Evolutionary conservation across 768 basidiomycete genomes (phyloP).

Genomic region (Boletus reticuloceps): DNA sequence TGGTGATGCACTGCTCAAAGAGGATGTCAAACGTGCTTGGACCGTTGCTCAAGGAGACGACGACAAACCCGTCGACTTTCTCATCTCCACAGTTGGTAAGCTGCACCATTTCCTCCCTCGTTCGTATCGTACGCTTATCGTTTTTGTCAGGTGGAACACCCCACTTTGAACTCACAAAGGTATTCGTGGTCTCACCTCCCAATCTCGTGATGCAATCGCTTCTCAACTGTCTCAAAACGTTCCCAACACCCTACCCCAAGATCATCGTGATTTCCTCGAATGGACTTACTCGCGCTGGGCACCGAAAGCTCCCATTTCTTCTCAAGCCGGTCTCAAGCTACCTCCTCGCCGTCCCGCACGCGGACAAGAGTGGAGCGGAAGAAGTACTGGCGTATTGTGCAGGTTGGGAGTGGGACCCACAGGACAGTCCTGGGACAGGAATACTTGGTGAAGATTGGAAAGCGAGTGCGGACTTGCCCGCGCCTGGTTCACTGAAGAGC

Average conservation of each 20-base stretch:
- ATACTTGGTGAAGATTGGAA: slow-evolving; percentile 49
- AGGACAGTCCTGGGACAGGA: slow-evolving; percentile 39
- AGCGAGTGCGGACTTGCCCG: slow-evolving; percentile 34
- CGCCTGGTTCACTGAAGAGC: slow-evolving; percentile 41
- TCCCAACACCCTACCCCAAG: slow-evolving; percentile 46
- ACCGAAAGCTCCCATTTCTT: slow-evolving; percentile 43
- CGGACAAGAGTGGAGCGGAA: slow-evolving; percentile 63
- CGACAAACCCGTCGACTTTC: slow-evolving; percentile 43
- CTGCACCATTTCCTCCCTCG: background rate
- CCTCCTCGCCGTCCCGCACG: slow-evolving; percentile 45
- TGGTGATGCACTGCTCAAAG: slow-evolving; percentile 57
- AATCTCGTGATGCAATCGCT: slow-evolving; percentile 60
- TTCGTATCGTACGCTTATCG: background rate
- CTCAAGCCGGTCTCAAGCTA: slow-evolving; percentile 50
- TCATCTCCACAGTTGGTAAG: slow-evolving; percentile 64
- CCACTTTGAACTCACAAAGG: slow-evolving; percentile 45
- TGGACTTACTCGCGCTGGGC: slow-evolving; percentile 48
- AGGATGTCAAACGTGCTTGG: slow-evolving; percentile 55
- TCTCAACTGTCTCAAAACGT: slow-evolving; percentile 53
- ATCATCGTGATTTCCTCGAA: slow-evolving; percentile 53
- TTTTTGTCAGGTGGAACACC: slow-evolving; percentile 27
- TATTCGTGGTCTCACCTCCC: slow-evolving; percentile 45
- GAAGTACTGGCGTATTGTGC: slow-evolving; percentile 45
- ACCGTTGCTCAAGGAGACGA: slow-evolving; percentile 31
- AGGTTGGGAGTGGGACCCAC: slow-evolving; percentile 51